Conservation (phyloP, 2,329 filamentous ascomycete species). For the Ascocoryne sarcoides region DNA sequence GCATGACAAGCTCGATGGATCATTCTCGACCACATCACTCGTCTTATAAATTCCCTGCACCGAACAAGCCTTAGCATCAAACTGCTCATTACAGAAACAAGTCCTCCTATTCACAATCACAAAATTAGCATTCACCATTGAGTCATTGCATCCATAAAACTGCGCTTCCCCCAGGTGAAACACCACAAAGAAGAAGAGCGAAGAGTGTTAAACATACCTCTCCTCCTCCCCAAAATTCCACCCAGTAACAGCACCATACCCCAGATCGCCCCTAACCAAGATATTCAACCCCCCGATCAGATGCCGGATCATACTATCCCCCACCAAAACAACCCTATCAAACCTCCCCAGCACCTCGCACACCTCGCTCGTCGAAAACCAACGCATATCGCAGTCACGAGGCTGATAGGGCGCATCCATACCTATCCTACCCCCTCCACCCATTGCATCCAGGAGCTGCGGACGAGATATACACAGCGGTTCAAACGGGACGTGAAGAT, state of each 20-base stretch:
- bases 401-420: constrained; percentile 37
- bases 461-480: constrained; percentile 31
- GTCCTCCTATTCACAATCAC: constrained; percentile 27
- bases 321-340: constrained; percentile 38
- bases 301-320: constrained; percentile 41
- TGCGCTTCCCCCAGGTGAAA: too few species aligned
- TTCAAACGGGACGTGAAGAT: constrained; percentile 31
- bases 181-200: too few species aligned
- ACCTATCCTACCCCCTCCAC: constrained; percentile 36
- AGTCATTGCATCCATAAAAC: too few species aligned
- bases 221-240: constrained; percentile 40
- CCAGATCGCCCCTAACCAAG: constrained; percentile 36
- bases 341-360: constrained; percentile 38
- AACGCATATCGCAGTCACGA: constrained; percentile 38
- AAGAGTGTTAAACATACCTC: too few species aligned
- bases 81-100: constrained; percentile 42
- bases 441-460: constrained; percentile 30
- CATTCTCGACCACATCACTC: constrained; percentile 34
- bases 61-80: constrained; percentile 40
- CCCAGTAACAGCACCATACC: constrained; percentile 40
- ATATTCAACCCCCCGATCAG: constrained; percentile 39
- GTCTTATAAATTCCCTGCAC: constrained; percentile 41
- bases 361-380: constrained; percentile 37
- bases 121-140: constrained; percentile 1
- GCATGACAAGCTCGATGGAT: constrained; percentile 35